Evolutionary conservation across 164 flowering plant genomes (phyloP).

Genomic region (Liriodendron chinense): DNA sequence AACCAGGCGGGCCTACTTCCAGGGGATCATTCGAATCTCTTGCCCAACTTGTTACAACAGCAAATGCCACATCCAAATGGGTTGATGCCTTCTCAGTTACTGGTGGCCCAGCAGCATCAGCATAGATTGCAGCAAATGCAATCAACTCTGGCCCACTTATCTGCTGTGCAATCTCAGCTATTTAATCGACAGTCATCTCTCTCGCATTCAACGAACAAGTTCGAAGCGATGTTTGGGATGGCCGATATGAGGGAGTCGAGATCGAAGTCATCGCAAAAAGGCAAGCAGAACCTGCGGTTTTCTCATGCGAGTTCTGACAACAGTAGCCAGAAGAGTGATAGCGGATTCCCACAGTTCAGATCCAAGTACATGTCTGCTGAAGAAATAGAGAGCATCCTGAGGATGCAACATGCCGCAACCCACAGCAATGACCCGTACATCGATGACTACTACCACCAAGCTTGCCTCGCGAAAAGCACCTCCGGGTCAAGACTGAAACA

Average conservation of each 20-base stretch:
- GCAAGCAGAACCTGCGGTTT: conserved; percentile 48
- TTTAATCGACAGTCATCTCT: conserved; percentile 43
- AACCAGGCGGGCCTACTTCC: conserved; percentile 48
- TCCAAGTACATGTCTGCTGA: conserved; percentile 88
- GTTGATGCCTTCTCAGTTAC: conserved; percentile 50
- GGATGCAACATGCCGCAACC: conserved; percentile 84
- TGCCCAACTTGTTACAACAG: conserved; percentile 46
- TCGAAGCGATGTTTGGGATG: conserved; percentile 40
- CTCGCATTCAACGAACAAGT: conserved; percentile 31
- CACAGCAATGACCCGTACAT: conserved; percentile 86
- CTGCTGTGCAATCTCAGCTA: conserved; percentile 66
- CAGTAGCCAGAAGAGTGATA: conserved; percentile 58
- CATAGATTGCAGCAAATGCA: conserved; percentile 59
- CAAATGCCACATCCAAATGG: conserved; percentile 65
- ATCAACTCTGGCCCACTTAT: conserved; percentile 55
- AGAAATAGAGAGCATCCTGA: conserved; percentile 85
- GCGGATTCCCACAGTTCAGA: conserved; percentile 58
- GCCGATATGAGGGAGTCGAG: conserved; percentile 60
- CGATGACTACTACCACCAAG: conserved; percentile 93
- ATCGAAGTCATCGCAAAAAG: conserved; percentile 51
- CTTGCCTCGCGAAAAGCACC: conserved; percentile 71
- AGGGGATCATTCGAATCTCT: conserved; percentile 49
- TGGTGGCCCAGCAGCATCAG: conserved; percentile 52
- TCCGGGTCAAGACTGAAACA: conserved; percentile 59
- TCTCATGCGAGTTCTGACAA: conserved; percentile 60